phyloP scores from a whole-genome alignment of 2,329 filamentous ascomycete genomes.

The Nothophoma quercina region DNA sequence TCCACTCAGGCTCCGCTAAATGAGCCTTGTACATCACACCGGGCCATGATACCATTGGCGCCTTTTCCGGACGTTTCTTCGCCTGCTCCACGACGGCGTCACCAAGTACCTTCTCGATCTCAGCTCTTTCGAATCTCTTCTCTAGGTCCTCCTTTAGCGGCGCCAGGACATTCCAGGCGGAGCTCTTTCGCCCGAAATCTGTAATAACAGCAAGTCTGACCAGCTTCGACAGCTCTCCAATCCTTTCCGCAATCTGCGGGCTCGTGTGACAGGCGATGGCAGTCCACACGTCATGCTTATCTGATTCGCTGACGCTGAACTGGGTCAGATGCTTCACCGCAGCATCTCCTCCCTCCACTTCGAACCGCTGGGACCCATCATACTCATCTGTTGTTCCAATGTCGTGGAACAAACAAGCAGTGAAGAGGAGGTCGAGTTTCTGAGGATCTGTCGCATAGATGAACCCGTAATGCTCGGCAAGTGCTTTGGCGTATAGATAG shows the following conservation, averaged over 20 bases:
- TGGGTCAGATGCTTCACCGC: conserved; percentile 44
- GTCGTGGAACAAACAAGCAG: conserved; percentile 73
- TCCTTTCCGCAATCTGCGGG: conserved; percentile 55
- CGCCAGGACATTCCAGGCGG: conserved; percentile 27
- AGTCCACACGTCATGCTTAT: conserved; percentile 53
- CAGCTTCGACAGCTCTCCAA: conserved; percentile 48
- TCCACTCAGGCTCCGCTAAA: conserved; percentile 38
- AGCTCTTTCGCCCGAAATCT: conserved; percentile 49
- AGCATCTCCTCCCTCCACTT: conserved; percentile 56
- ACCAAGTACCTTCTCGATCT: conserved; percentile 54
- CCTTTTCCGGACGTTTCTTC: conserved; percentile 47
- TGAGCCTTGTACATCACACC: conserved; percentile 37
- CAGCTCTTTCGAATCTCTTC: conserved; percentile 41
- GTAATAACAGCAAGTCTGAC: conserved; percentile 50
- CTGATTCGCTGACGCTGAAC: conserved; percentile 30
- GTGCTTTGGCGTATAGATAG: conserved; percentile 65
- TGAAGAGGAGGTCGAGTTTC: conserved; percentile 56
- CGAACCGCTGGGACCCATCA: conserved; percentile 51
- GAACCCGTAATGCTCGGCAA: conserved; percentile 38
- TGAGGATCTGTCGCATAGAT: conserved; percentile 45
- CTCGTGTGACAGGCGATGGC: conserved; percentile 56
- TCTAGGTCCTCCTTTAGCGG: conserved; percentile 34
- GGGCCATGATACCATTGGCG: conserved; percentile 50
- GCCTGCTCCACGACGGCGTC: conserved; percentile 54
- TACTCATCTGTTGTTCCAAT: conserved; percentile 68